Evolutionary conservation across 2,329 filamentous ascomycete genomes (phyloP).

Genomic region (Amylocarpus encephaloides): DNA sequence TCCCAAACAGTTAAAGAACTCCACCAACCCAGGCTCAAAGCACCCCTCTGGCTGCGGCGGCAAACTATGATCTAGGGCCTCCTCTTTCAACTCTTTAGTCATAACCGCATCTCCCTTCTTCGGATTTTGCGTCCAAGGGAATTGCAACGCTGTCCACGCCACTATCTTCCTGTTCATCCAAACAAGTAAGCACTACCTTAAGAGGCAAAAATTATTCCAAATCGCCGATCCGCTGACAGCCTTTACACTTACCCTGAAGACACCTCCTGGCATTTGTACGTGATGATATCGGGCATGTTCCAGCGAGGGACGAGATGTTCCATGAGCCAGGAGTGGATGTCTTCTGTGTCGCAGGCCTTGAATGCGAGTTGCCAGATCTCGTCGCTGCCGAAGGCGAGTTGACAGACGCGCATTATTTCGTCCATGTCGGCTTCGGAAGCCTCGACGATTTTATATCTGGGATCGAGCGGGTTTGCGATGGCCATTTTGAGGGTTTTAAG

Average conservation of each 20-base stretch:
- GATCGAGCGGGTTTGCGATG: constrained; percentile 4
- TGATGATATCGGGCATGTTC: constrained; percentile 19
- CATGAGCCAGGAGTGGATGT: constrained; percentile 19
- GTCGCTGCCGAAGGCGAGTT: constrained; percentile 14
- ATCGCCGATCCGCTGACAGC: no score
- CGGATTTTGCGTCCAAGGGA: constrained; percentile 17
- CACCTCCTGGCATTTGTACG: constrained; percentile 16
- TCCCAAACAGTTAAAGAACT: constrained; percentile 7
- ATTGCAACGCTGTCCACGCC: constrained; percentile 19
- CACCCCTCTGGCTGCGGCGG: constrained; percentile 15
- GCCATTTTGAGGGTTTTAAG: neutral
- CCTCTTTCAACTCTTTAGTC: constrained; percentile 12
- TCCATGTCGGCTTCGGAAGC: constrained; percentile 12
- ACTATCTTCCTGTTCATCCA: constrained; percentile 15
- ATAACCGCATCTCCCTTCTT: constrained; percentile 3
- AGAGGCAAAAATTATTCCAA: neutral
- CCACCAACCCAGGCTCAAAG: constrained; percentile 11
- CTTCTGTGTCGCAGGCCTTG: constrained; percentile 9
- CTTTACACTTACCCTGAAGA: constrained; percentile 11
- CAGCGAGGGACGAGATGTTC: constrained; percentile 12
- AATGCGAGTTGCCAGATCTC: constrained; percentile 14
- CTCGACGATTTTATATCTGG: constrained; percentile 6
- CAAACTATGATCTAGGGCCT: constrained; percentile 4
- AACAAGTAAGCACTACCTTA: neutral
- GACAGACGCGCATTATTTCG: constrained; percentile 14